Evolutionary conservation across 2,329 filamentous ascomycete species (phyloP).

Genomic region (Ceratocystis cubensis): DNA sequence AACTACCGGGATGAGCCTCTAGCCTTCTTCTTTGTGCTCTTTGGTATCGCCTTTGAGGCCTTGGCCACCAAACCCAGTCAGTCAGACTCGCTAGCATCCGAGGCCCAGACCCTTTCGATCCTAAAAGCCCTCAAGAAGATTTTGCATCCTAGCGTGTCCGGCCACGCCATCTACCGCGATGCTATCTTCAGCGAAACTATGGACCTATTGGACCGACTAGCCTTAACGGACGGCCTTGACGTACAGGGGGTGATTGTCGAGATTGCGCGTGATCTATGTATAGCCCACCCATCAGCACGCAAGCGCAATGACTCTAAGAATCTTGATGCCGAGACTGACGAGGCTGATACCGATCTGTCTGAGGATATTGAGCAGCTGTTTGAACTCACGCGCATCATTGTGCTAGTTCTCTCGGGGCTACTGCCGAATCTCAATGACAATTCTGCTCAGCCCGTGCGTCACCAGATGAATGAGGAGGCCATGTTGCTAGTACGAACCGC

Average conservation of each 20-base stretch:
- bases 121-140: slow-evolving; percentile 90
- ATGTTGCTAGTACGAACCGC: slow-evolving; percentile 66
- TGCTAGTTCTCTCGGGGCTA: slow-evolving; percentile 76
- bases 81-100: slow-evolving; percentile 50
- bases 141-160: slow-evolving; percentile 81
- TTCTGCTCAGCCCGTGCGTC: slow-evolving; percentile 45
- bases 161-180: slow-evolving; percentile 91
- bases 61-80: slow-evolving; percentile 59
- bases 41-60: slow-evolving; percentile 91
- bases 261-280: slow-evolving; percentile 78
- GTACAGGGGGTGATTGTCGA: slow-evolving; percentile 89
- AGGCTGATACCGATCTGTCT: slow-evolving; percentile 61
- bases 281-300: slow-evolving; percentile 81
- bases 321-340: slow-evolving; percentile 30
- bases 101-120: slow-evolving; percentile 75
- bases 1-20: slow-evolving; percentile 97
- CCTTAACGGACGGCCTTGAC: slow-evolving; percentile 77
- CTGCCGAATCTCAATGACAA: slow-evolving; percentile 69
- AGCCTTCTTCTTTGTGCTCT: slow-evolving; percentile 97
- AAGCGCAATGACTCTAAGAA: slow-evolving; percentile 25
- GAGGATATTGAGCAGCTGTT: slow-evolving; percentile 98
- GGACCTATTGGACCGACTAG: slow-evolving; percentile 84
- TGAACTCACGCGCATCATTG: slow-evolving; percentile 90
- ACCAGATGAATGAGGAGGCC: slow-evolving; percentile 77
- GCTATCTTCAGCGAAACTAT: slow-evolving; percentile 95